Evolutionary conservation across 169 alveolate genomes (phyloP).

Genomic region (Plasmodium coatneyi): DNA sequence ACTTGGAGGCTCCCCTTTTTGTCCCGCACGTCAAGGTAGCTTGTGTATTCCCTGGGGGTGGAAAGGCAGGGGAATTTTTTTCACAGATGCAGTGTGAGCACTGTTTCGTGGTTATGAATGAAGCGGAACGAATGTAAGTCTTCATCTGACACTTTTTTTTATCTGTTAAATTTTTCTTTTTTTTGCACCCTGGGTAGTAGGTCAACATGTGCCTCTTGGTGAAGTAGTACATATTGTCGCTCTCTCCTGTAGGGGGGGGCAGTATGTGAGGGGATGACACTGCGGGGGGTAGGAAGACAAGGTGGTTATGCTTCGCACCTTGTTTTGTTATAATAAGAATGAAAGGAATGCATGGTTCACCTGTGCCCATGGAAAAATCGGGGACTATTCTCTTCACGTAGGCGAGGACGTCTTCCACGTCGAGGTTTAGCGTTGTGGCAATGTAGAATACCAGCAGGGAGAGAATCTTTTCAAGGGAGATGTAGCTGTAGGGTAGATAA

Average conservation of each 20-base stretch:
- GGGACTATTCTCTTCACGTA: conserved; percentile 28
- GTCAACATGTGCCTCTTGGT: conserved; percentile 53
- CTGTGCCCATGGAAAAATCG: conserved; percentile 16
- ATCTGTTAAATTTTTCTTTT: not conserved
- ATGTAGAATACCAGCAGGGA: conserved; percentile 44
- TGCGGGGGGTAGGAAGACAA: not conserved
- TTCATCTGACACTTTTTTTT: not conserved
- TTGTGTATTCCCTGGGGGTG: conserved; percentile 41
- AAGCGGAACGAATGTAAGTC: not conserved
- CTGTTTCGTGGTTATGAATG: not conserved
- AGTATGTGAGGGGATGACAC: not conserved
- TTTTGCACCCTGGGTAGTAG: conserved; percentile 60
- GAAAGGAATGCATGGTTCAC: not conserved
- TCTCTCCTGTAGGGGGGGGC: conserved; percentile 21
- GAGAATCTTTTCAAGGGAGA: conserved; percentile 16
- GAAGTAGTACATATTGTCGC: conserved; percentile 47
- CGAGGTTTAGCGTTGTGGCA: conserved; percentile 20
- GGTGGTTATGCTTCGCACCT: not conserved
- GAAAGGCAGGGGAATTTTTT: not conserved
- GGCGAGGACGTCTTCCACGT: conserved; percentile 19
- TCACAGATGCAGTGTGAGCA: not conserved
- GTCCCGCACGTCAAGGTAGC: conserved; percentile 20
- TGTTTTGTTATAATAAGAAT: not conserved
- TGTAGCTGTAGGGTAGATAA: conserved; percentile 16
- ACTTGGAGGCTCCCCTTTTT: not conserved